These are phyloP conservation scores for Candida stauntonica DNA, from an alignment of 805 yeast genomes.

Conservation along the genomic window DNA sequence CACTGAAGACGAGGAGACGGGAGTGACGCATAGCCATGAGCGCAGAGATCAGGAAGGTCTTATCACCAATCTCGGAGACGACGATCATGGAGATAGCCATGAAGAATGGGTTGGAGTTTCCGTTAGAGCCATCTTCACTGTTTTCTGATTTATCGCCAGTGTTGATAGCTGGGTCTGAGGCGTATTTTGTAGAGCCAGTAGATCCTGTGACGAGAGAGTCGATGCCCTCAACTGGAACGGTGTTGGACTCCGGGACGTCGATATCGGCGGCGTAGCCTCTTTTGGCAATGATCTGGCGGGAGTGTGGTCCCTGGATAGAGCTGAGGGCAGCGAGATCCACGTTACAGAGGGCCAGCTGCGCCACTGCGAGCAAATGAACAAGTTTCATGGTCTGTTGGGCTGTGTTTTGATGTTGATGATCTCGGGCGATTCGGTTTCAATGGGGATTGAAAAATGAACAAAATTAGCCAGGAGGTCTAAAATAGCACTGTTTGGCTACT, in stretches of 20 bases:
- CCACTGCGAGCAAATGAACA: neutral
- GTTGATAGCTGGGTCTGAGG: neutral
- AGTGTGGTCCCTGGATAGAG: slow-evolving; percentile 7
- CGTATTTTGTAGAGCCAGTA: neutral
- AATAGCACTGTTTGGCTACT: too few relatives aligned
- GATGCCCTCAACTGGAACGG: slow-evolving; percentile 25
- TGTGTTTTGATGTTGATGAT: too few relatives aligned
- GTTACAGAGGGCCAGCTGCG: slow-evolving; percentile 2
- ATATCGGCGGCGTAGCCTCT: slow-evolving; percentile 24
- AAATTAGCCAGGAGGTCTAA: too few relatives aligned
- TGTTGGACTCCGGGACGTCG: slow-evolving; percentile 21
- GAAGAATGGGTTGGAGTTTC: slow-evolving; percentile 43
- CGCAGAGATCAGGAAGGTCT: slow-evolving; percentile 94
- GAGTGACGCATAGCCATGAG: slow-evolving; percentile 96
- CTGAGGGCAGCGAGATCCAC: slow-evolving; percentile 3
- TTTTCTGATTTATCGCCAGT: slow-evolving; percentile 2
- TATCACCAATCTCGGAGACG: slow-evolving; percentile 96
- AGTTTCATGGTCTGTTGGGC: slow-evolving; percentile 1
- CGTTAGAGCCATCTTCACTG: slow-evolving; percentile 3
- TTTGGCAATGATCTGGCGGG: slow-evolving; percentile 7
- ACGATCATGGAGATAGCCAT: slow-evolving; percentile 88
- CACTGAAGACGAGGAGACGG: slow-evolving; percentile 75
- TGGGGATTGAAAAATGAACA: too few relatives aligned
- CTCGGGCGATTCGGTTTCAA: too few relatives aligned
- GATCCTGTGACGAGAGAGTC: neutral